Evolutionary conservation across 2,329 filamentous ascomycete species (phyloP), one percentile per base, ranked within the genome.

Genomic region (Plectosphaerella cucumerina): DNA sequence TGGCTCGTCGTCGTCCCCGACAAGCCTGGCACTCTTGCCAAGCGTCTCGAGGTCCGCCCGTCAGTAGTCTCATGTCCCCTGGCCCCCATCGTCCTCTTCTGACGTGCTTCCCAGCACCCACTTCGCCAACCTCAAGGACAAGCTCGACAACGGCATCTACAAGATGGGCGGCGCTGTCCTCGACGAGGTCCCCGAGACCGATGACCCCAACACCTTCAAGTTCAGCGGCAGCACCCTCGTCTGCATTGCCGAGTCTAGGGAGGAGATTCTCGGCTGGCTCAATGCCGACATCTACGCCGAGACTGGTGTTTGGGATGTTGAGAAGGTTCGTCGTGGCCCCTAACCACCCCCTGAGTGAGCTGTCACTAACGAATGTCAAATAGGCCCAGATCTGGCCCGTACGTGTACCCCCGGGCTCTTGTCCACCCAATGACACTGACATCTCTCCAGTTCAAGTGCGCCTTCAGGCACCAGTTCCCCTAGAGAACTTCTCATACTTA

Each of bases 251-350:
- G 78, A 82, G 55, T 84, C 78, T 9, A 82, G 79, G 60, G 86
- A 91, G 56, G 86, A 90, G 65, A 81, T 89, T 2, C 65, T 86
- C 39, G 78, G 86, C 59, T 63, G 79, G 48, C 65, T 96, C 44
- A 81, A 80, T 66, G 76, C 81, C 46, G 91, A 96, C 70, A 73
- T 91, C 10, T 96, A 96, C 70, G 74, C 77, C 10, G 77, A 71
- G 53, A 76, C 69, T 42, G 89, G 85, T 0, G 90, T 95, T 9
- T 96, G 91, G 91, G 89, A 96, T 73, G 64, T 87, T 52, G 80
- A 85, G 34, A 87, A 87, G 60, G 82, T 82, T 55, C 61, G 65
- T 62, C 1, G 9, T 11, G 3, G n/a, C n/a, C n/a, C n/a, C n/a
- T n/a, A n/a, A 21, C 3, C 3, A 26, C 18, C 18, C 22, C 12